Percentiles rank a stretch among this genome's conserved stretches.
These are phyloP conservation scores for Raphanus raphanistrum DNA, from an alignment of 345 rosid genomes.

Conservation along the genomic window DNA sequence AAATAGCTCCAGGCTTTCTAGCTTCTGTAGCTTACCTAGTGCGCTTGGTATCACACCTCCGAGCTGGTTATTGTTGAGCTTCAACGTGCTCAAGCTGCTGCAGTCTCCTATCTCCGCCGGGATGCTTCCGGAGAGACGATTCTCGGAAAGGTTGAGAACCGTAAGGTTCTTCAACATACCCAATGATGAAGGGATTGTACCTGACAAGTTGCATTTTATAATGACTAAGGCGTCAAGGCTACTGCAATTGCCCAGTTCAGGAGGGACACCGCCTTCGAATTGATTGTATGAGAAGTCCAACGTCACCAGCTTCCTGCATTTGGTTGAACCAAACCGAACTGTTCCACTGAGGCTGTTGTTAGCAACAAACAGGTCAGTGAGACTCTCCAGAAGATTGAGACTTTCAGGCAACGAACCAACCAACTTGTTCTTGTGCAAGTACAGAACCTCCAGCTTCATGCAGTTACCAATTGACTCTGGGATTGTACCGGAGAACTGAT, in stretches of 20 bases:
- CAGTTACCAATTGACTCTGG: conserved; percentile 68
- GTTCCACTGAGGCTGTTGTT: conserved; percentile 54
- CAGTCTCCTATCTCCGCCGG: conserved; percentile 70
- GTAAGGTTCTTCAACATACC: conserved; percentile 53
- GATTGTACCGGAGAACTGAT: conserved; percentile 56
- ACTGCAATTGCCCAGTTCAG: conserved; percentile 58
- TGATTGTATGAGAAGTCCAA: conserved; percentile 57
- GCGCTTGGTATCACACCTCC: conserved; percentile 60
- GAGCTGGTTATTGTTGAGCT: conserved; percentile 50
- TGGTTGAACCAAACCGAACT: conserved; percentile 50
- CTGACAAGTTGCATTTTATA: conserved; percentile 47
- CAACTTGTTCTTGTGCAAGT: conserved; percentile 49
- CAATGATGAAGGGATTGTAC: conserved; percentile 64
- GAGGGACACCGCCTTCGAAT: conserved; percentile 57
- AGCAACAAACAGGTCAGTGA: conserved; percentile 45
- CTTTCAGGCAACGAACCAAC: conserved; percentile 59
- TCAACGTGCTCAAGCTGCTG: conserved; percentile 48
- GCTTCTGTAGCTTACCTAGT: conserved; percentile 48
- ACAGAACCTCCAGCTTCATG: conserved; percentile 47
- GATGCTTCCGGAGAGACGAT: conserved; percentile 57
- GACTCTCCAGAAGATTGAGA: conserved; percentile 54
- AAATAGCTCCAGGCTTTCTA: conserved; percentile 62
- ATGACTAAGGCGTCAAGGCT: conserved; percentile 48
- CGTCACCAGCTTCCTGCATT: conserved; percentile 46
- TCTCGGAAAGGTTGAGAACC: conserved; percentile 61